Base-by-base conservation (phyloP, 768 basidiomycete species). In the Coprinellus micaceus region DNA sequence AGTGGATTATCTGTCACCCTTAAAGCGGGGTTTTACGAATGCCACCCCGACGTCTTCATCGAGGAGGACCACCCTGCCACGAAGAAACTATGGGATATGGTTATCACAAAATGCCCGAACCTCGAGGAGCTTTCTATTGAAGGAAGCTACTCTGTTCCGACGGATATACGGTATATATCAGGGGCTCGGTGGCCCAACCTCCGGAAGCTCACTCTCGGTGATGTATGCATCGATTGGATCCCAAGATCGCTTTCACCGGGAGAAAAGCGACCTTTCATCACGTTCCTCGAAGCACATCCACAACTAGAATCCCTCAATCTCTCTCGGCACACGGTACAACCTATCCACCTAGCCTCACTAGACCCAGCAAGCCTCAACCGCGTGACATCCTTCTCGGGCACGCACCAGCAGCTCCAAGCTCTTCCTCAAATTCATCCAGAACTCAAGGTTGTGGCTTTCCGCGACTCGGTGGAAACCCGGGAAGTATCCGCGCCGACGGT, bases 281-380 rank as follows among this genome's bases (percentile, higher is more conserved):
- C 74, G 3, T 91, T 91, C 67, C 78, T 91, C 21, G 86, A 88
- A 55, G 81, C 78, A 2, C 89, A 91, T 62, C 75, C 78, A 21
- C 63, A 64, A 28, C 69, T 91, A 0, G 74, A 78, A 52, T 75
- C 64, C 26, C 76, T 81, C 48, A 78, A 70, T 60, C 71, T 82
- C 40, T 86, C 83, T 15, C 71, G 77, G 56, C 79, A 77, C 56
- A 81, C 77, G 36, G 75, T 82, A 25, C 80, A 78, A 54, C 78
- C 83, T 13, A 67, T 73, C 19, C 80, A 86, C 45, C 73, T 89
- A 51, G 65, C 77, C 22, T 68, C 76, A 2, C 69, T 89, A 17
- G 73, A 74, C 29, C 69, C 72, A 0, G 71, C 71, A 10, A 71
- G 82, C 9, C 73, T 88, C 10, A 71, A 57, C 11, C 66, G 77